Conservation (phyloP, 371 early-diverging fungal genomes). For the Rhizopus delemar region DNA sequence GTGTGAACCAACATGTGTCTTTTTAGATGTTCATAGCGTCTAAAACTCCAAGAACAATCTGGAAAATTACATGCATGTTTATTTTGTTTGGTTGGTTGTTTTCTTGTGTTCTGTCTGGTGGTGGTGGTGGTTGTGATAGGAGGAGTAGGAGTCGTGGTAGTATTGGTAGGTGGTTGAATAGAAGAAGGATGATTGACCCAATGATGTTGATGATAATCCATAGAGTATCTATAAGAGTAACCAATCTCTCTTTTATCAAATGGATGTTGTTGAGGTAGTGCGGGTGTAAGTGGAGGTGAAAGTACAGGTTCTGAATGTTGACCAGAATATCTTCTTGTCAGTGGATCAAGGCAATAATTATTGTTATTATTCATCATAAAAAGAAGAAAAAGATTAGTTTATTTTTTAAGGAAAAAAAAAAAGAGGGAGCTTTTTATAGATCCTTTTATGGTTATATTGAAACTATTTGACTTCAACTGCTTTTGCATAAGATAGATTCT, state of each 20-base stretch:
- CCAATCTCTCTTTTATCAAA: constrained; percentile 37
- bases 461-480: background rate
- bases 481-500: constrained; percentile 43
- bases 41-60: constrained; percentile 66
- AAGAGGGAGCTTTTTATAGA: background rate
- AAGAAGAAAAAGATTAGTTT: constrained; percentile 4
- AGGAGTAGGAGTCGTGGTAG: background rate
- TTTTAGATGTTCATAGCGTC: constrained; percentile 84
- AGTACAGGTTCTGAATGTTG: constrained; percentile 37
- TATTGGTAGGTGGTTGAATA: constrained; percentile 12
- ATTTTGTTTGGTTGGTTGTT: constrained; percentile 44
- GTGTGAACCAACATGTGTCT: constrained; percentile 78
- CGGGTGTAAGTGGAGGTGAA: constrained; percentile 48
- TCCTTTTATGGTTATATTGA: constrained; percentile 45
- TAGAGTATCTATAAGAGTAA: constrained; percentile 13
- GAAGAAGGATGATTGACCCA: constrained; percentile 29
- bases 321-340: constrained; percentile 26
- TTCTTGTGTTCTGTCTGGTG: constrained; percentile 17
- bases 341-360: constrained; percentile 23
- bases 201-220: constrained; percentile 26
- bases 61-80: constrained; percentile 60
- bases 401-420: constrained; percentile 1
- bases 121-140: background rate
- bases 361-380: constrained; percentile 18
- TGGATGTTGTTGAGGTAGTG: constrained; percentile 39